Conservation (phyloP, 2,329 filamentous ascomycete species). For the Zelopaecilomyces penicillatus region DNA sequence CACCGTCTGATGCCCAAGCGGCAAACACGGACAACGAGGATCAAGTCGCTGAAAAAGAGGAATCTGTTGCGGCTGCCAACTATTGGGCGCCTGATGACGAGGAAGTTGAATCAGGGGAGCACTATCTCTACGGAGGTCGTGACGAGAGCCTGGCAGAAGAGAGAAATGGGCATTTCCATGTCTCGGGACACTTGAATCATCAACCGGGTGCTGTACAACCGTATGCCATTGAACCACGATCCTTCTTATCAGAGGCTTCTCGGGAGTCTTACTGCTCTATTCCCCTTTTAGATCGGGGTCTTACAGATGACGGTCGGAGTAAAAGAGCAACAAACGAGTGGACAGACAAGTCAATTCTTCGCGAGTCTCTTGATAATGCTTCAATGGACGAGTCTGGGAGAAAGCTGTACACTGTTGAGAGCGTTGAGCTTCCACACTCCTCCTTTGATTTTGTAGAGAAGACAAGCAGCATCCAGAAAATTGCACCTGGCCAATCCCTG, state of each 20-base stretch:
- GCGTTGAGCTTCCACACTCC: constrained; percentile 24
- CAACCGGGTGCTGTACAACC: too few species aligned
- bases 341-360: constrained; percentile 47
- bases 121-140: too few species aligned
- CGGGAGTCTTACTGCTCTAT: constrained; percentile 69
- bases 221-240: constrained; percentile 28
- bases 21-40: too few species aligned
- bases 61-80: too few species aligned
- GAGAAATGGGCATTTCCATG: too few species aligned
- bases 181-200: too few species aligned
- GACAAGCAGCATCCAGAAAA: constrained; percentile 43
- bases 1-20: too few species aligned
- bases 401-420: constrained; percentile 3
- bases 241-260: constrained; percentile 53
- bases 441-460: constrained; percentile 49
- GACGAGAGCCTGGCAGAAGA: too few species aligned
- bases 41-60: too few species aligned
- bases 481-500: constrained; percentile 26
- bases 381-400: constrained; percentile 14
- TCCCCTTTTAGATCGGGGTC: constrained; percentile 64
- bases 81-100: too few species aligned
- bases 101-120: too few species aligned
- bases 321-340: constrained; percentile 37
- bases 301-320: constrained; percentile 42
- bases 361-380: constrained; percentile 31